Conservation (phyloP, 495 filamentous ascomycete species). For the Hyaloscypha hepaticicola region DNA sequence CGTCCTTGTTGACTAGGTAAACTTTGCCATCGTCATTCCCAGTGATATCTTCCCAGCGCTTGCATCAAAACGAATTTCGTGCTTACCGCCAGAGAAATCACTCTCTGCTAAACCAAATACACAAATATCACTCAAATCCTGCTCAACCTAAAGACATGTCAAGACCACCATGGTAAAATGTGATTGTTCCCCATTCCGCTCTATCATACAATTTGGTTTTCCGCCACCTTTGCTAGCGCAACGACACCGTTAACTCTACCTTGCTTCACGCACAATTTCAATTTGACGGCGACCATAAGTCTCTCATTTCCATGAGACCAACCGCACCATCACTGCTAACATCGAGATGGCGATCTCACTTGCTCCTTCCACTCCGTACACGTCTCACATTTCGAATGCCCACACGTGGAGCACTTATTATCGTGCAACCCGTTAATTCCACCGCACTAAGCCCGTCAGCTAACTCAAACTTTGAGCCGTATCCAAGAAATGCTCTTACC, state of each 20-base stretch:
- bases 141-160: too few relatives aligned
- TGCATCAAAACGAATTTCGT: too few relatives aligned
- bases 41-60: too few relatives aligned
- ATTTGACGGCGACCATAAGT: not conserved
- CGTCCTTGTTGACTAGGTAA: too few relatives aligned
- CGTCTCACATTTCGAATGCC: not conserved
- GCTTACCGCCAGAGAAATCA: too few relatives aligned
- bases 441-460: not conserved
- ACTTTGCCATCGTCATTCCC: too few relatives aligned
- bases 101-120: not conserved
- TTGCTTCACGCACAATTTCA: not conserved
- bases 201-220: not conserved
- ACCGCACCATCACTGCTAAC: too few relatives aligned
- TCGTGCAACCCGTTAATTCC: not conserved
- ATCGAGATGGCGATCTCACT: not conserved
- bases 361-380: not conserved
- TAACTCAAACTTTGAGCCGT: not conserved
- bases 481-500: not conserved
- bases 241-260: too few relatives aligned
- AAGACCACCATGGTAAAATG: not conserved
- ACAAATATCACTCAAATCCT: not conserved
- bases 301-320: not conserved
- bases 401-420: not conserved
- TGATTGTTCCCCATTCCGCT: not conserved
- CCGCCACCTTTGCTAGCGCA: not conserved